A percentile compares a stretch with the other conserved stretches of the same genome.
phyloP scores from a whole-genome alignment of 495 filamentous ascomycete species.

The Podospora didyma region DNA sequence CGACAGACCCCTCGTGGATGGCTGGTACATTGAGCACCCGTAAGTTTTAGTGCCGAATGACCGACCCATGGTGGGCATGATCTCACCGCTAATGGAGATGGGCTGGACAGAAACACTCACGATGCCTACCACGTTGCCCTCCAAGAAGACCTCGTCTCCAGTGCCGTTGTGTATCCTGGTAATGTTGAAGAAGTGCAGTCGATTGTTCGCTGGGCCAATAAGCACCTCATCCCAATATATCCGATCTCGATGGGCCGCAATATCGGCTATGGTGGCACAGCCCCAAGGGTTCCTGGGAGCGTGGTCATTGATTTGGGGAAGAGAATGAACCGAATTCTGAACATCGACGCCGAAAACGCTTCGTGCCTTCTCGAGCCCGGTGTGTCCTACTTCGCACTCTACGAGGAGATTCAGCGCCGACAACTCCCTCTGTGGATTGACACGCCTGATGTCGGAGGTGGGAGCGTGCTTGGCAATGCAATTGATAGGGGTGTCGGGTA shows the following conservation, averaged over 20 bases:
- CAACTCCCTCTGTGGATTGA: conserved; percentile 46
- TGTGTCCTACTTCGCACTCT: conserved; percentile 49
- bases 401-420: conserved; percentile 45
- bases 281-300: conserved; percentile 47
- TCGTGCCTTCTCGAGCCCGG: conserved; percentile 55
- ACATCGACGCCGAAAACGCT: conserved; percentile 47
- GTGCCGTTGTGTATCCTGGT: conserved; percentile 38
- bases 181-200: conserved; percentile 42
- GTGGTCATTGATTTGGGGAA: conserved; percentile 50
- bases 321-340: conserved; percentile 50
- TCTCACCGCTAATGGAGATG: too few relatives aligned
- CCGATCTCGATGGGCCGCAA: conserved; percentile 51
- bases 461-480: conserved; percentile 52
- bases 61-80: too few relatives aligned
- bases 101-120: conserved; percentile 31
- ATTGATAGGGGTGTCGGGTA: conserved; percentile 55
- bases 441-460: conserved; percentile 52
- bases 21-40: conserved; percentile 47
- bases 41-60: too few relatives aligned
- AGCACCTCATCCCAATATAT: conserved; percentile 46
- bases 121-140: conserved; percentile 42
- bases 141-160: conserved; percentile 41
- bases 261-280: conserved; percentile 53
- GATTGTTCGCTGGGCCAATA: conserved; percentile 42
- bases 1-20: conserved; percentile 37